Percentiles rank a stretch among this genome's conserved stretches.
Evolutionary conservation across 768 basidiomycete species (phyloP).

Genomic region (Termitomyces sp.): DNA sequence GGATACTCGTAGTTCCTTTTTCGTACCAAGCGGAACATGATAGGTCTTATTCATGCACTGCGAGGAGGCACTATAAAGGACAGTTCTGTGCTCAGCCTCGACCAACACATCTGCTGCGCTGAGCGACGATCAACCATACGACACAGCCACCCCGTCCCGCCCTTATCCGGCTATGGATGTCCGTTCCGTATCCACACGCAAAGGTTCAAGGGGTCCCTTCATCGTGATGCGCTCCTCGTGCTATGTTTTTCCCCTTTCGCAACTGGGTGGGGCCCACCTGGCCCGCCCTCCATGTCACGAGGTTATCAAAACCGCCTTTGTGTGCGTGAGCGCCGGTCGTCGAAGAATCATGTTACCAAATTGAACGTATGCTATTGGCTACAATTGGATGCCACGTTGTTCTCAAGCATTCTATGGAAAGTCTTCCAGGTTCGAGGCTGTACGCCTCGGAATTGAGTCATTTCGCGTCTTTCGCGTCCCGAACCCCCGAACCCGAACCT

Average conservation of each 20-base stretch:
- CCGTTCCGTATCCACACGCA: background rate
- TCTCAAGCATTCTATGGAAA: background rate
- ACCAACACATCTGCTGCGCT: background rate
- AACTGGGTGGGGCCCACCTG: too few relatives aligned
- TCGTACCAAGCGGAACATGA: background rate
- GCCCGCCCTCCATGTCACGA: background rate
- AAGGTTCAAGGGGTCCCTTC: background rate
- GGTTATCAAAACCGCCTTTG: background rate
- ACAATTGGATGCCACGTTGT: background rate
- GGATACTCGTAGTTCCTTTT: background rate
- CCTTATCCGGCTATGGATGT: background rate
- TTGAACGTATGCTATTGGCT: background rate
- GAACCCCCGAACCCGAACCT: background rate
- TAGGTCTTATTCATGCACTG: background rate
- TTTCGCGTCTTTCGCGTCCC: background rate
- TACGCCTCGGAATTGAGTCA: background rate
- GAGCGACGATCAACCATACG: background rate
- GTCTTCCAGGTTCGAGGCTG: background rate
- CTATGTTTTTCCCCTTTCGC: background rate
- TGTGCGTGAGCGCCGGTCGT: background rate
- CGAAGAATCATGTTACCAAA: background rate
- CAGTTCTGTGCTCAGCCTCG: background rate
- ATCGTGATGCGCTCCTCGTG: background rate
- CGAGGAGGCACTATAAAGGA: background rate
- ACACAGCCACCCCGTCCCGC: background rate